phyloP scores from a whole-genome alignment of 345 rosid genomes.

The Murraya koenigii region DNA sequence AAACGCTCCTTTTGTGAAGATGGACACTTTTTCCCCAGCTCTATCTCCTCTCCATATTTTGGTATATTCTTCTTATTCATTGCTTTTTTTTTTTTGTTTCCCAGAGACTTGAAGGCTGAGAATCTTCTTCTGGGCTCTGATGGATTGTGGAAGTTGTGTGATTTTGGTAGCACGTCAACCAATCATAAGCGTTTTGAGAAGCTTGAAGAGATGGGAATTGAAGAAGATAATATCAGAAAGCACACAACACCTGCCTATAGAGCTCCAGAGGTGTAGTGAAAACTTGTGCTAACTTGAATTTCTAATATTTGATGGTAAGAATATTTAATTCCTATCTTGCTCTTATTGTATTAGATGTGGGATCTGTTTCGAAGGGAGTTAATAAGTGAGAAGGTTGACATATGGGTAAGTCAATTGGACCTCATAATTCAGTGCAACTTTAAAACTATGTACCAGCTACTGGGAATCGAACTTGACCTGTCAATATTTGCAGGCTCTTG shows the following conservation, averaged over 20 bases:
- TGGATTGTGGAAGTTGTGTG: slow-evolving; percentile 89
- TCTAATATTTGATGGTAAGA: slow-evolving; percentile 26
- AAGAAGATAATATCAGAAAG: slow-evolving; percentile 96
- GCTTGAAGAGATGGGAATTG: slow-evolving; percentile 98
- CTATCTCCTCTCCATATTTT: neutral
- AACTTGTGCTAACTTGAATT: slow-evolving; percentile 17
- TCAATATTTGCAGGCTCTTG: slow-evolving; percentile 71
- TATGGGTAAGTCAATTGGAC: slow-evolving; percentile 72
- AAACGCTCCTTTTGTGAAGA: neutral
- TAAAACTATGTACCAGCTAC: neutral
- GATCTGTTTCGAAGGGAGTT: slow-evolving; percentile 85
- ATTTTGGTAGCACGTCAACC: slow-evolving; percentile 91
- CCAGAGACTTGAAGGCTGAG: slow-evolving; percentile 96
- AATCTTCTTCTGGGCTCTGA: slow-evolving; percentile 78
- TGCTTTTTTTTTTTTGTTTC: slow-evolving; percentile 5
- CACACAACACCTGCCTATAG: slow-evolving; percentile 95
- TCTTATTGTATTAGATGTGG: slow-evolving; percentile 79
- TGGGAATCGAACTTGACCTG: slow-evolving; percentile 17
- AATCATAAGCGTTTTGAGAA: slow-evolving; percentile 92
- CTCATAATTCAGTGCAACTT: slow-evolving; percentile 6
- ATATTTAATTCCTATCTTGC: slow-evolving; percentile 29
- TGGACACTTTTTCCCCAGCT: neutral
- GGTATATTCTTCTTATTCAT: slow-evolving; percentile 3
- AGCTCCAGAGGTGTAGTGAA: slow-evolving; percentile 86
- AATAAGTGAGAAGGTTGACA: slow-evolving; percentile 93